Conservation (phyloP, 805 yeast species). For the Kodamaea hsintzibuensis region DNA sequence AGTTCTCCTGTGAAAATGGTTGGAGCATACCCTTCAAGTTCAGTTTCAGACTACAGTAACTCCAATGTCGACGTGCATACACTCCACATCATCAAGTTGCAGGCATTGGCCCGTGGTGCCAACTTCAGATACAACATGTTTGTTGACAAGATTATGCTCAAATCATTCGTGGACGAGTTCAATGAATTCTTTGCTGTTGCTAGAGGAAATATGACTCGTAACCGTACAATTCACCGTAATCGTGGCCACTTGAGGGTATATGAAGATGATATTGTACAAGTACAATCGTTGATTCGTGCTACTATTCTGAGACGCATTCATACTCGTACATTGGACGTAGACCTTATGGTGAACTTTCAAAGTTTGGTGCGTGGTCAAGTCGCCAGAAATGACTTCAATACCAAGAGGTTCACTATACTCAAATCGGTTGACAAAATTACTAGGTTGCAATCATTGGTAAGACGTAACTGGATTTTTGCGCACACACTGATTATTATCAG, state of each 20-base stretch:
- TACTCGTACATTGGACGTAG: conserved; percentile 1
- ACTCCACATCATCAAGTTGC: conserved; percentile 50
- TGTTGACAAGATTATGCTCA: conserved; percentile 61
- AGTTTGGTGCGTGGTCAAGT: conserved; percentile 43
- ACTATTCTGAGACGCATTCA: conserved; percentile 17
- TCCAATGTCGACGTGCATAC: conserved; percentile 8
- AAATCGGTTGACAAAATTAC: conserved; percentile 19
- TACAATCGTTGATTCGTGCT: conserved; percentile 43
- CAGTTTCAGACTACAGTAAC: background rate
- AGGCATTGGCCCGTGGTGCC: conserved; percentile 72
- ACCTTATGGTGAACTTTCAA: conserved; percentile 37
- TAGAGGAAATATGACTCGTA: conserved; percentile 48
- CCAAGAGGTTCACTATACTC: conserved; percentile 10
- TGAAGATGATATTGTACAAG: conserved; percentile 31
- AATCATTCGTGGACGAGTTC: conserved; percentile 54
- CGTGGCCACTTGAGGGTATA: conserved; percentile 32
- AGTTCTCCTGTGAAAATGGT: background rate
- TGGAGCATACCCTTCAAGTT: background rate
- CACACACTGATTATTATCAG: conserved; percentile 24
- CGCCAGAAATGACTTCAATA: conserved; percentile 23
- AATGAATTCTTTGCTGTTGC: conserved; percentile 49
- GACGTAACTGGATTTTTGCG: conserved; percentile 21
- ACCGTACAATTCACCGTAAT: conserved; percentile 33
- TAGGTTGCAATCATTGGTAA: conserved; percentile 41
- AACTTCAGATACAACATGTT: conserved; percentile 62